Conservation (phyloP, 768 basidiomycete genomes). For the Rhizopogon roseolus region DNA sequence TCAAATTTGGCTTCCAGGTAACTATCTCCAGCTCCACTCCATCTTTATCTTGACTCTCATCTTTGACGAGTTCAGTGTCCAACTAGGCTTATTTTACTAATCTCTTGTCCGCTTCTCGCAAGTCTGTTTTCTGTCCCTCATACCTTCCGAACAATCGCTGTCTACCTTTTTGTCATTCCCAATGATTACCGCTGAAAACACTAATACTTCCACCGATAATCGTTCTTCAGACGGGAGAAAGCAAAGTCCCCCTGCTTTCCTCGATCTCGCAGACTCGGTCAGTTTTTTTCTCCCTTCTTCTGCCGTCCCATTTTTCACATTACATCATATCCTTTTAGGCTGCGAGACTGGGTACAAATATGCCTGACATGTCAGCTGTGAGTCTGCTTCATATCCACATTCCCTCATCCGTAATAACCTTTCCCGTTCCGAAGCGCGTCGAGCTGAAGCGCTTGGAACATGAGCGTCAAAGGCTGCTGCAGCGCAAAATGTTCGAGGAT, state of each 20-base stretch:
- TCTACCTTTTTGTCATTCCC: slow-evolving; percentile 37
- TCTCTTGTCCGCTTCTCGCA: slow-evolving; percentile 38
- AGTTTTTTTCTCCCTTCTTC: slow-evolving; percentile 26
- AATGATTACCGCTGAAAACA: slow-evolving; percentile 73
- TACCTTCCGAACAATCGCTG: slow-evolving; percentile 48
- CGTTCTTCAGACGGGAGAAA: slow-evolving; percentile 66
- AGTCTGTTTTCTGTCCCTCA: slow-evolving; percentile 40
- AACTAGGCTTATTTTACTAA: slow-evolving; percentile 56
- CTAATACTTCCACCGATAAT: slow-evolving; percentile 72
- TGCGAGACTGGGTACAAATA: slow-evolving; percentile 80
- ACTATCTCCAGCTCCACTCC: slow-evolving; percentile 20
- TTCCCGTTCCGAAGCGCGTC: slow-evolving; percentile 52
- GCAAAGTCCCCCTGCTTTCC: slow-evolving; percentile 87
- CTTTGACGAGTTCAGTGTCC: slow-evolving; percentile 44
- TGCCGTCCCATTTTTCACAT: background rate
- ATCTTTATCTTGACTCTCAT: slow-evolving; percentile 19
- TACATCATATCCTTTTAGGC: slow-evolving; percentile 38
- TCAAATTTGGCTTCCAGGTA: slow-evolving; percentile 70
- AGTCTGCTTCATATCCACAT: slow-evolving; percentile 26
- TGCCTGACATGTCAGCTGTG: slow-evolving; percentile 83
- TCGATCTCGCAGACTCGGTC: slow-evolving; percentile 92
- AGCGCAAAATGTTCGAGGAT: slow-evolving; percentile 91
- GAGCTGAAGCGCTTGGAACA: slow-evolving; percentile 84
- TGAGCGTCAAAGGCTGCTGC: slow-evolving; percentile 81
- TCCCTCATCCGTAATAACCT: slow-evolving; percentile 1